Base-by-base conservation (phyloP, 2,329 filamentous ascomycete species). In the Microdochium trichocladiopsis region DNA sequence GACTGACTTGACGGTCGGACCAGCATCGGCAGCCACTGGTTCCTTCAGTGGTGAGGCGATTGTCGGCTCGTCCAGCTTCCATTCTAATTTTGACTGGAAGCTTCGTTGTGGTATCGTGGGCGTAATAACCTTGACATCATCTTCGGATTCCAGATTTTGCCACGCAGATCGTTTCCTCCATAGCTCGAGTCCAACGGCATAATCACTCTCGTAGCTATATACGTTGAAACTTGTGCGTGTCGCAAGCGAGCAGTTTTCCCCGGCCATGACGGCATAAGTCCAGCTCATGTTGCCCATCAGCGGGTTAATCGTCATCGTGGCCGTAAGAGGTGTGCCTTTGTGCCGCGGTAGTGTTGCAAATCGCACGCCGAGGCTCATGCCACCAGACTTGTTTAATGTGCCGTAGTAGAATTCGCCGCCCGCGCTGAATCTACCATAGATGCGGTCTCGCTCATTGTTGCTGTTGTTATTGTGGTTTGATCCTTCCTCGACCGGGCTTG, bases 361-460 rank as follows among this genome's bases (percentile, higher is more conserved):
- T 49, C 94, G 83, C 48, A 91, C 77, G 6, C 92, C 94, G 9
- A 95, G 82, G 57, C 90, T 96, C 66, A 96, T 83, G 48, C 94
- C 94, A 49, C 93, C 90, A 22, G 91, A 90, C 65, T 96, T 96
- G 67, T 96, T 97, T 54, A 96, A 73, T 1, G 92, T 87, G 22
- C 93, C 94, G 73, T 99, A 99, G 73, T 97, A 99, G 33, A 95
- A 77, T 69, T 99, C 94, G 52, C 86, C 93, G 33, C 94, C 94
- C 2, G 90, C 89, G 63, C 90, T 95, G 66, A 97, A 90, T 21
- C 93, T 84, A 9, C 88, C 92, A 72, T 84, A 87, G 53, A 86
- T 82, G 59, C 78, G 81, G 64, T 87, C 84, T 54, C 69, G 73
- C 45, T 82, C 74, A 0, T 60, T 56, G 25, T 64, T 62, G 36